A percentile compares a stretch with the other conserved stretches of the same genome.
phyloP scores from a whole-genome alignment of 768 basidiomycete species.

The Podaxis sp. region DNA sequence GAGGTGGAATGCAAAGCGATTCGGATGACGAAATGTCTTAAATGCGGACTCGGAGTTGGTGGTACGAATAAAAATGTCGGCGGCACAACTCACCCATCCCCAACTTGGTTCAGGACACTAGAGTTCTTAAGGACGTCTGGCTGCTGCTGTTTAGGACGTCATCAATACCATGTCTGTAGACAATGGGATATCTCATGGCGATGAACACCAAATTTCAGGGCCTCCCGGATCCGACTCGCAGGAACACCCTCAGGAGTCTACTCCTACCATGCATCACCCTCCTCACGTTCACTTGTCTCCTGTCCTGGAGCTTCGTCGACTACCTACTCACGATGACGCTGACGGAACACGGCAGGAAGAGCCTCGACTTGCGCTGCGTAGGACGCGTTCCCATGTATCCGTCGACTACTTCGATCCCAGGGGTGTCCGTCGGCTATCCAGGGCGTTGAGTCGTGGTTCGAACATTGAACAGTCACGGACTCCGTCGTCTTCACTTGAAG shows the following conservation, averaged over 20 bases:
- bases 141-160: not conserved
- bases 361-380: not conserved
- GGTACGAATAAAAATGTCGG: not conserved
- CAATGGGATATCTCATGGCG: not conserved
- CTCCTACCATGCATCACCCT: not conserved
- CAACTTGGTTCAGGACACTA: not conserved
- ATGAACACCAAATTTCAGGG: not conserved
- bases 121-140: not conserved
- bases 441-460: conserved; percentile 28
- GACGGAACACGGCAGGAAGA: not conserved
- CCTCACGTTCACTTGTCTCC: not conserved
- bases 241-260: not conserved
- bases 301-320: not conserved
- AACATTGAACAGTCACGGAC: conserved; percentile 4
- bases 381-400: conserved; percentile 27
- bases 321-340: not conserved
- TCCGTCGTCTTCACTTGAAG: conserved; percentile 12
- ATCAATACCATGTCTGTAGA: not conserved
- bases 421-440: conserved; percentile 39
- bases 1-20: not conserved
- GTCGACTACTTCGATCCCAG: conserved; percentile 51
- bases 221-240: not conserved
- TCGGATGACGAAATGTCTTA: not conserved
- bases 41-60: not conserved
- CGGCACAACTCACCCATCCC: not conserved